Evolutionary conservation across 2,329 filamentous ascomycete genomes (phyloP), one percentile per base, ranked within the genome.

Genomic region (Ophiostoma novo-ulmi): DNA sequence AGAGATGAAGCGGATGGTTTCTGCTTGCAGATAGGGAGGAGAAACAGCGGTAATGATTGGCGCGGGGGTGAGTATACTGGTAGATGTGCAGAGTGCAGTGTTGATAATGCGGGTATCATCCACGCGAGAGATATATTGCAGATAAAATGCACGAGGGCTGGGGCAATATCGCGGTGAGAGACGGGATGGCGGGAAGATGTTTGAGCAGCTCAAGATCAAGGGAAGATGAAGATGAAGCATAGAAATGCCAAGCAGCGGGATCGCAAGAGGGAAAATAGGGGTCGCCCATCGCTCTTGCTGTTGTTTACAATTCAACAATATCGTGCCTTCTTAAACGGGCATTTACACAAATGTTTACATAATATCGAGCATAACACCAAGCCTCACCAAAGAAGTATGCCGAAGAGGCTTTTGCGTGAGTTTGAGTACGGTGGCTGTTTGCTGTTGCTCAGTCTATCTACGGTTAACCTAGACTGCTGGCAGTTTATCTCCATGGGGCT

Each of bases 401-500:
- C 52, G 52, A 58, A 58, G 52, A 26, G 22, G 52, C 44, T 44
- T 13, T 44, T 1, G 14, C 1, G 14, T 44, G 10, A 13, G 14
- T 20, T 6, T 44, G 13, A 20, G 1, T 44, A 5, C 41, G 20
- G 14, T 44, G 5, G 11, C 14, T 44, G 41, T 14, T 44, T 44
- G 44, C 44, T 48, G 44, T 20, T 48, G 44, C 5, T 20, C 5
- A 20, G 44, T 48, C 14, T 58, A 1, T 26, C 52, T 5, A 58
- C 52, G 52, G 52, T 14, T 58, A 58, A 26, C 58, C 26, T 35
- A 35, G 58, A 63, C 13, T 35, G 58, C 13, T 35, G 58, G 58
- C 11, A 63, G 22, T 63, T 8, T 63, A 63, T 63, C 58, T 63
- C 58, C 58, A 63, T 63, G 58, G 58, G 58, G 58, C 22, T 63